A percentile compares a stretch with the other conserved stretches of the same genome.
Evolutionary conservation across 345 rosid species (phyloP).

Genomic region (Corymbia maculata): DNA sequence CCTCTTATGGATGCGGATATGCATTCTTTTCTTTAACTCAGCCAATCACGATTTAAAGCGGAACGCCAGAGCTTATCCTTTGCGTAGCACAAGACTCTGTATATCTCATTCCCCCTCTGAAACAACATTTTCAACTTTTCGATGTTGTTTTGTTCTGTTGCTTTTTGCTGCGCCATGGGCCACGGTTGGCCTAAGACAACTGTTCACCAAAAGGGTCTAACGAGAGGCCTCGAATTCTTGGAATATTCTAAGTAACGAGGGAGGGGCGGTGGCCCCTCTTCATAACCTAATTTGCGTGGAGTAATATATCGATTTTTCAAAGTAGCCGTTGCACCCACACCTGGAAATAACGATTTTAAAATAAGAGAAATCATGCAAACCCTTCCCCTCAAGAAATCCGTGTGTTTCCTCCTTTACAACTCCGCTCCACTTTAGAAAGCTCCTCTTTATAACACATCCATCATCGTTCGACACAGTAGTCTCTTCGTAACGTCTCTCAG

Average conservation of each 20-base stretch:
- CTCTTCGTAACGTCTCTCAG: background rate
- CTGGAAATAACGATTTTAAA: background rate
- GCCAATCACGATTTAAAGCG: background rate
- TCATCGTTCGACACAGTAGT: background rate
- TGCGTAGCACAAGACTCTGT: background rate
- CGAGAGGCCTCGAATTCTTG: background rate
- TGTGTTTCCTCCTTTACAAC: background rate
- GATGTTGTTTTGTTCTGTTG: background rate
- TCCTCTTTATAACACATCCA: background rate
- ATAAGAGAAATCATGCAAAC: background rate
- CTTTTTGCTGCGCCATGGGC: background rate
- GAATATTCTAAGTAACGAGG: background rate
- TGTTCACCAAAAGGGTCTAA: background rate
- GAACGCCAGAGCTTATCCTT: background rate
- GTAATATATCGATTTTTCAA: background rate
- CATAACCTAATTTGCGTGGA: background rate
- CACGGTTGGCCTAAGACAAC: background rate
- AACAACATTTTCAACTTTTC: background rate
- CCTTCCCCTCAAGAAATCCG: background rate
- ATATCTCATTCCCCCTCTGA: background rate
- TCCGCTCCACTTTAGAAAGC: background rate
- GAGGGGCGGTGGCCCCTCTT: background rate
- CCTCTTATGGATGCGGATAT: background rate
- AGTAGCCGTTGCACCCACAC: background rate
- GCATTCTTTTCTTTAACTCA: background rate